phyloP scores from a whole-genome alignment of 192 early-diverging fungal genomes.

The Chytriomyces hyalinus region DNA sequence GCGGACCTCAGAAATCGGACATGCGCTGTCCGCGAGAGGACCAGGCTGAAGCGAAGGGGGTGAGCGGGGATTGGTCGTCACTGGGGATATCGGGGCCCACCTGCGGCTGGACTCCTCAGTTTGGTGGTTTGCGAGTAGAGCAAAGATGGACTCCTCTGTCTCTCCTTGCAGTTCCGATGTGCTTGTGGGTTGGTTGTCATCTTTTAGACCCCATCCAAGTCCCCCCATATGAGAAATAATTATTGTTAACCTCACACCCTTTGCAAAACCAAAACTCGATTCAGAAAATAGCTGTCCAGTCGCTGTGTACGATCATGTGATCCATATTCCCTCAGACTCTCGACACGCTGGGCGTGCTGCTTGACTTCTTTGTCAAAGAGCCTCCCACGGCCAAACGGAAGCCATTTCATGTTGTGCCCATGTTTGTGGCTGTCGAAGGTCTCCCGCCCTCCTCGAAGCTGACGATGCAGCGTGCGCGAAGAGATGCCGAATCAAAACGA shows the following conservation, averaged over 20 bases:
- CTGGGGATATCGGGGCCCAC: not conserved
- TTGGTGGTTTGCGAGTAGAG: conserved; percentile 32
- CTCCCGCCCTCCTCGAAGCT: conserved; percentile 16
- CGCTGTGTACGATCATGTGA: too few relatives aligned
- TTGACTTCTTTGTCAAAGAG: not conserved
- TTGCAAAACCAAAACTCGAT: too few relatives aligned
- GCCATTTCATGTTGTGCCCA: not conserved
- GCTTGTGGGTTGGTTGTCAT: conserved; percentile 64
- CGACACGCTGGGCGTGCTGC: not conserved
- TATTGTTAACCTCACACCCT: too few relatives aligned
- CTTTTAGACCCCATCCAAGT: conserved; percentile 35
- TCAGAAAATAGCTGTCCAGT: too few relatives aligned
- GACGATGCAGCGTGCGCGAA: conserved; percentile 5
- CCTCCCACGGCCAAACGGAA: not conserved
- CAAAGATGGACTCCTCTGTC: conserved; percentile 41
- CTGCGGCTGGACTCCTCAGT: not conserved
- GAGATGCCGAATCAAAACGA: not conserved
- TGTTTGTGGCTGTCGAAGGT: conserved; percentile 18
- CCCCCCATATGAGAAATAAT: not conserved
- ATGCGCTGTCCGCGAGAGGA: conserved; percentile 63
- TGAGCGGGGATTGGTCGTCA: not conserved
- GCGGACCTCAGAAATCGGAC: conserved; percentile 59
- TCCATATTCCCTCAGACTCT: not conserved
- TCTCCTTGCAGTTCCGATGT: conserved; percentile 66
- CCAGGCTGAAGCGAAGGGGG: not conserved